A percentile compares a stretch with the other conserved stretches of the same genome.
These are phyloP conservation scores for Chaetomium cochliodes DNA, from an alignment of 495 filamentous ascomycete genomes.

Conservation along the genomic window DNA sequence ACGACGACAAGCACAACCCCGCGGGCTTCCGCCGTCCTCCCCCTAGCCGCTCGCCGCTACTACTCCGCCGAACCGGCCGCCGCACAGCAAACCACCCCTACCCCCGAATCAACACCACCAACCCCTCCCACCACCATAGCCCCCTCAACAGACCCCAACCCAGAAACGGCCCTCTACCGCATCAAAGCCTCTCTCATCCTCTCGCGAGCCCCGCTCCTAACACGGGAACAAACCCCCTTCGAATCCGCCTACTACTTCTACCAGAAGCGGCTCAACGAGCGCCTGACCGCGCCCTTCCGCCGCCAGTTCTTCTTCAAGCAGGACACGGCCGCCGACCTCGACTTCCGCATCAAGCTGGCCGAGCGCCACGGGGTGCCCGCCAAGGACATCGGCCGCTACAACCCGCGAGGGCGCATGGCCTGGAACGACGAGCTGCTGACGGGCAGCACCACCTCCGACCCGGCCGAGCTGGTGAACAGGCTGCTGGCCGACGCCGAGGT, in stretches of 20 bases:
- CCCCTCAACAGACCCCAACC: constrained; percentile 26
- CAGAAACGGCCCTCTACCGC: constrained; percentile 48
- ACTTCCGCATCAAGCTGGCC: constrained; percentile 84
- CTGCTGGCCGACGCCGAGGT: constrained; percentile 76
- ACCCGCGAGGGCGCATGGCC: constrained; percentile 66
- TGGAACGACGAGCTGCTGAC: constrained; percentile 95
- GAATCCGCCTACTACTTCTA: constrained; percentile 94
- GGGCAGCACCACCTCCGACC: constrained; percentile 59
- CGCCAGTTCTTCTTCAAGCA: constrained; percentile 95
- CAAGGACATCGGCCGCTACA: constrained; percentile 83
- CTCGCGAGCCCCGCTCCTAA: constrained; percentile 83
- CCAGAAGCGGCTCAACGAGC: constrained; percentile 94
- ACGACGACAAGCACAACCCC: neutral
- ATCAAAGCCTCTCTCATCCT: constrained; percentile 81
- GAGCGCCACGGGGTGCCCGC: constrained; percentile 68
- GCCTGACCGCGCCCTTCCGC: constrained; percentile 82
- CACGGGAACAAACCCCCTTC: constrained; percentile 77
- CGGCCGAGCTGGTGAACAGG: constrained; percentile 51
- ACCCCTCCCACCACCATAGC: constrained; percentile 6
- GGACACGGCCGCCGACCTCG: constrained; percentile 76
- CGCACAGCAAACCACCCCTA: constrained; percentile 3
- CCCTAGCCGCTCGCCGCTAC: constrained; percentile 17
- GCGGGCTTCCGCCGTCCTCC: constrained; percentile 11
- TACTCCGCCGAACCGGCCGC: constrained; percentile 27
- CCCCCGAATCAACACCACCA: constrained; percentile 7